Evolutionary conservation across 768 basidiomycete genomes (phyloP).

Genomic region (Lentinula guzmanii): DNA sequence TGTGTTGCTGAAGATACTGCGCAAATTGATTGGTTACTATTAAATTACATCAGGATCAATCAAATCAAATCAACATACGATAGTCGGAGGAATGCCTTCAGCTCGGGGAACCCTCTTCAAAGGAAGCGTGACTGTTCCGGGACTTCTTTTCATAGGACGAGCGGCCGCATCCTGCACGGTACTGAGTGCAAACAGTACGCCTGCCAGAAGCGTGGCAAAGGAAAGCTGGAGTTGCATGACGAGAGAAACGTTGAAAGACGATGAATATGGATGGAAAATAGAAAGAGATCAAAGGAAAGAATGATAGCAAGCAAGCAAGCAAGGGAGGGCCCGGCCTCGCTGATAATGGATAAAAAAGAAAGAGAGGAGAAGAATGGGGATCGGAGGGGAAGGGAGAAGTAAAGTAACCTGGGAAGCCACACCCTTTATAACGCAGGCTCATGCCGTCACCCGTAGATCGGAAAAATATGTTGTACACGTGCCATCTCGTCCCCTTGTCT

Average conservation of each 20-base stretch:
- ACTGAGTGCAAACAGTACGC: conserved; percentile 35
- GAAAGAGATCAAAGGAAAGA: conserved; percentile 18
- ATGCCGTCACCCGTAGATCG: neutral
- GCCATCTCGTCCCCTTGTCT: neutral
- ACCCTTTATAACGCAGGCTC: neutral
- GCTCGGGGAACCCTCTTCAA: conserved; percentile 30
- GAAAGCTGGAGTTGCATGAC: conserved; percentile 52
- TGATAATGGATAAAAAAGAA: conserved; percentile 14
- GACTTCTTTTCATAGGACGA: conserved; percentile 28
- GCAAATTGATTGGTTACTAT: conserved; percentile 1
- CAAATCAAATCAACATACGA: conserved; percentile 24
- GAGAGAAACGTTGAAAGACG: conserved; percentile 14
- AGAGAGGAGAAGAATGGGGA: conserved; percentile 10
- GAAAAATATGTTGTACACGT: neutral
- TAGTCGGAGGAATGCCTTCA: conserved; percentile 26
- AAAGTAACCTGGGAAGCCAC: neutral
- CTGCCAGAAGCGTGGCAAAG: conserved; percentile 47
- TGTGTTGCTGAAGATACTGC: conserved; percentile 63
- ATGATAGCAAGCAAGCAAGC: conserved; percentile 14
- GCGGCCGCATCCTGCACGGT: conserved; percentile 35
- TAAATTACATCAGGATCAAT: neutral
- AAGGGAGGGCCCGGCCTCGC: conserved; percentile 31
- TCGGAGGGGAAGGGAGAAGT: neutral
- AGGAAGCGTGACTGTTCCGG: conserved; percentile 35
- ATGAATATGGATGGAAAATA: conserved; percentile 9